Conservation (phyloP, 1,284 basidiomycete genomes). For the Ceratobasidium sp. region DNA sequence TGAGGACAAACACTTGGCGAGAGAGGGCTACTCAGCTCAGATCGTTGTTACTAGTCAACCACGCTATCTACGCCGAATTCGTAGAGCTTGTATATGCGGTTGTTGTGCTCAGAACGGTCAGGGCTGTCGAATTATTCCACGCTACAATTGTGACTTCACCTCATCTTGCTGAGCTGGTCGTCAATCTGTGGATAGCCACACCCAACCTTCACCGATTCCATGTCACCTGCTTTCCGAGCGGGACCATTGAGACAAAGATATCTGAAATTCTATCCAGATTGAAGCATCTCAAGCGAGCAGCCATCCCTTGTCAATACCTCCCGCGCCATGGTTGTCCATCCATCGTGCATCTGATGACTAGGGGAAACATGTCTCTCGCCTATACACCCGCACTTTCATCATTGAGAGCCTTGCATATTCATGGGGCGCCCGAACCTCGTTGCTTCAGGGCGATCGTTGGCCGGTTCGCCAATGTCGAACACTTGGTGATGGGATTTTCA, state of each 20-base stretch:
- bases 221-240: neutral
- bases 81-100: neutral
- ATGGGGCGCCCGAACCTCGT: conserved; percentile 7
- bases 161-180: conserved; percentile 1
- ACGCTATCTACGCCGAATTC: neutral
- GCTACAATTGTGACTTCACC: neutral
- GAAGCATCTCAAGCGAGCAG: neutral
- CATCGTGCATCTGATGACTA: conserved; percentile 2
- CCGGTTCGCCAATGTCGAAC: conserved; percentile 2
- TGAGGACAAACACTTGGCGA: neutral
- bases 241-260: neutral
- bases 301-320: conserved; percentile 9
- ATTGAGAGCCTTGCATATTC: neutral
- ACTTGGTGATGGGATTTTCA: neutral
- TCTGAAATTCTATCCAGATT: neutral
- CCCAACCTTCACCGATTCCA: conserved; percentile 5
- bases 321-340: neutral
- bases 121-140: neutral
- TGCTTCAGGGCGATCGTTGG: conserved; percentile 20
- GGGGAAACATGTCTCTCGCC: neutral
- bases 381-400: conserved; percentile 1
- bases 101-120: neutral
- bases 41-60: conserved; percentile 10
- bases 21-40: neutral
- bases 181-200: conserved; percentile 13